Evolutionary conservation across 1,284 basidiomycete species (phyloP).

Genomic region (Heterobasidion annosum): DNA sequence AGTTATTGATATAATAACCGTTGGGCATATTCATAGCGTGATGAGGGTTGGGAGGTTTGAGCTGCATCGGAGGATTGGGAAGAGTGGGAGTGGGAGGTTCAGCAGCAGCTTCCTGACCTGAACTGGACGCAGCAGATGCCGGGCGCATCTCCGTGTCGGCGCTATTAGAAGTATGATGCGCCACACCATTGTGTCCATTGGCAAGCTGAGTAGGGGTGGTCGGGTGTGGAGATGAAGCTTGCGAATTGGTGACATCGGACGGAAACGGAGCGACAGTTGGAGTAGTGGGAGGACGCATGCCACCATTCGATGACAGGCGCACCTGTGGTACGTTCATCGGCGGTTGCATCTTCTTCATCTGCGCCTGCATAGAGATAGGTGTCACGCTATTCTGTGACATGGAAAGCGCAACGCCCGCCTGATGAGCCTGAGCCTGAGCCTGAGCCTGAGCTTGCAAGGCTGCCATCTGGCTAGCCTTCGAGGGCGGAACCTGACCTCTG

Average conservation of each 20-base stretch:
- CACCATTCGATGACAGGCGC: conserved; percentile 47
- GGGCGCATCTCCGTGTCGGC: conserved; percentile 15
- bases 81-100: conserved; percentile 7
- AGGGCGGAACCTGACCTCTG: not conserved
- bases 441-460: conserved; percentile 6
- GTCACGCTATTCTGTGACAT: conserved; percentile 25
- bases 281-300: conserved; percentile 36
- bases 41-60: conserved; percentile 30
- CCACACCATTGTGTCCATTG: conserved; percentile 13
- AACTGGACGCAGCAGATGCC: conserved; percentile 10
- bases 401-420: conserved; percentile 3
- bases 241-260: conserved; percentile 7
- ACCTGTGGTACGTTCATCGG: conserved; percentile 40
- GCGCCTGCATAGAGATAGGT: conserved; percentile 42
- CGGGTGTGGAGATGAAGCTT: conserved; percentile 22
- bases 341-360: conserved; percentile 43
- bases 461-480: conserved; percentile 6
- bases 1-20: conserved; percentile 38
- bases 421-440: conserved; percentile 2
- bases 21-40: conserved; percentile 25
- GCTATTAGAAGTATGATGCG: conserved; percentile 8
- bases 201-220: conserved; percentile 17
- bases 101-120: conserved; percentile 4
- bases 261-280: conserved; percentile 15
- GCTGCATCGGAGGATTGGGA: conserved; percentile 23